Evolutionary conservation across 441 rosid genomes (phyloP), one percentile per base, ranked within the genome.

Genomic region (Populus hybrid): DNA sequence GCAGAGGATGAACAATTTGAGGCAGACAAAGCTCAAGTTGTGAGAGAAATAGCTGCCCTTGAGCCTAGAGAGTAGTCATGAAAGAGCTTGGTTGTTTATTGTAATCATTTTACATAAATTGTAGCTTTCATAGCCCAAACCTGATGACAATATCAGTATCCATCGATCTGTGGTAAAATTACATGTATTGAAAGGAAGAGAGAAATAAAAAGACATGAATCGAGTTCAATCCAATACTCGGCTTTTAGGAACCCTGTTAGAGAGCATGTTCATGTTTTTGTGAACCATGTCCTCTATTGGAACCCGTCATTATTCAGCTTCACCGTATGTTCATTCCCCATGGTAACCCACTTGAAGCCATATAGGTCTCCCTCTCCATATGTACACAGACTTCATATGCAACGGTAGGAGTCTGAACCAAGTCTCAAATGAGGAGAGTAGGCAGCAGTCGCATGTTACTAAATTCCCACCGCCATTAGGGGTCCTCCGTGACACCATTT

Each of bases 121-220:
- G 67, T 81, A 74, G 42, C 35, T 74, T 2, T 21, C 68, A 11
- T 61, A 74, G 68, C 73, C 28, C 21, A 24, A 67, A 36, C 24
- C 64, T 63, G 23, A 65, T 1, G 67, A 32, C 18, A 24, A 21
- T 73, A 9, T 61, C 30, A 57, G 68, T 61, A 76, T 59, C 8
- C 61, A 53, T 5, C 61, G n/a, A 53, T 71, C 26, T 71, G 18
- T 78, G 68, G 4, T 74, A 67, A 11, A 10, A 53, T 36, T 59
- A 50, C 28, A 67, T 46, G 34, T 36, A 30, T 46, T 71, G 40
- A 57, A 24, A 77, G 20, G 20, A 35, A 8, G 59, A 69, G 66
- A 69, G 50, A 63, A 42, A 70, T 74, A 70, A 70, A 70, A 30
- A 46, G 59, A 65, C 10, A 5, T 2, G 4, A 21, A 32, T 1